Evolutionary conservation across 2,329 filamentous ascomycete species (phyloP), one percentile per base, ranked within the genome.

Genomic region (Amauroascus verrucosus): DNA sequence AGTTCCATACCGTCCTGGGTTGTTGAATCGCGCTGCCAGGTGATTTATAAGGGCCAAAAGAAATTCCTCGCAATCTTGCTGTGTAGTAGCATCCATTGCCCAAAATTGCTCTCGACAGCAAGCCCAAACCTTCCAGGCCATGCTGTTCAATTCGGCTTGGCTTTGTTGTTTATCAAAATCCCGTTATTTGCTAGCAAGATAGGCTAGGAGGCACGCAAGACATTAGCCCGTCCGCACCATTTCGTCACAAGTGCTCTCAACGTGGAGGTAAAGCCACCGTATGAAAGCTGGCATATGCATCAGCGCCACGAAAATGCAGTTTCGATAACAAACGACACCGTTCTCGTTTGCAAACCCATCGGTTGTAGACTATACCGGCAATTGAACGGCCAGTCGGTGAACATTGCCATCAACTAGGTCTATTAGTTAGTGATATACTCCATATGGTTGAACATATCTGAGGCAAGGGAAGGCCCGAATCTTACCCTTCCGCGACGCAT

Each of bases 51-150:
- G 48, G 6, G 32, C 11, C 6, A 33, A n/a, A 16, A 57, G 32
- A 30, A 56, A 59, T 26, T 55, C 56, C 16, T 47, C 33, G 11
- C 35, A 37, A 30, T 59, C 57, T 28, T 59, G 54, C 40, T 58
- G 48, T n/a, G 46, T 24, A 8, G 14, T 32, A 11, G n/a, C 16
- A 11, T 28, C 13, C 13, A 37, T 13, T 9, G 45, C 16, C 51
- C 54, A 54, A 20, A 57, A 53, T 18, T 22, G 41, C 26, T 16
- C 9, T 46, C 11, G 8, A 30, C 48, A 55, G 13, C 28, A 43
- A 0, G 28, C n/a, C 54, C 51, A 58, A 4, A 57, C 16, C 24
- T 43, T 24, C 9, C 11, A 6, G 9, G 51, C 43, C 2, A 32
- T 8, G 8, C 18, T 9, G 33, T 56, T 54, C 7, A 55, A 18